Conservation (phyloP, 1,284 basidiomycete genomes). For the Trametes pubescens region DNA sequence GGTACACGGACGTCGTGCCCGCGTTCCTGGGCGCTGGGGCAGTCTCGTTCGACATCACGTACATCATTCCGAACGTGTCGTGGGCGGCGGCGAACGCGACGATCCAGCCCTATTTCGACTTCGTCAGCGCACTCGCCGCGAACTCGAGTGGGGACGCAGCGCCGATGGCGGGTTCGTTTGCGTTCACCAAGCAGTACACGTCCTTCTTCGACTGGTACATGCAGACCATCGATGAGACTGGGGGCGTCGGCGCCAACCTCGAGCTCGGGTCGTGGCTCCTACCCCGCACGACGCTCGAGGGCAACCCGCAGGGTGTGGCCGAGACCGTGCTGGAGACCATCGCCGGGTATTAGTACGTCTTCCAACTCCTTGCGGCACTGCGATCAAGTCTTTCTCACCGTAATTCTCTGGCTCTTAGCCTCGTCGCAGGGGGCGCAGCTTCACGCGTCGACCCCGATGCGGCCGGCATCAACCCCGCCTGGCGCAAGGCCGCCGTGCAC, state of each 20-base stretch:
- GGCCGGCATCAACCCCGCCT: slow-evolving; percentile 52
- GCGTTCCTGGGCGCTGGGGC: slow-evolving; percentile 1
- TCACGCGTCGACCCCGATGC: slow-evolving; percentile 45
- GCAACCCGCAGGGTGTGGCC: slow-evolving; percentile 39
- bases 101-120: slow-evolving; percentile 43
- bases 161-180: slow-evolving; percentile 19
- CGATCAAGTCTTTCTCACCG: too few relatives aligned
- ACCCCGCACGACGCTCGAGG: slow-evolving; percentile 42
- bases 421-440: slow-evolving; percentile 48
- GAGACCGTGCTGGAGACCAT: slow-evolving; percentile 37
- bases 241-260: slow-evolving; percentile 22
- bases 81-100: slow-evolving; percentile 44
- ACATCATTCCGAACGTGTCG: slow-evolving; percentile 41
- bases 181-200: slow-evolving; percentile 27
- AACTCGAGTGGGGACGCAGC: slow-evolving; percentile 27
- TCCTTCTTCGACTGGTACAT: slow-evolving; percentile 43
- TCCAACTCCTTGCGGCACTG: background rate
- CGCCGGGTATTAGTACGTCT: slow-evolving; percentile 27
- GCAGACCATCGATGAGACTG: slow-evolving; percentile 10
- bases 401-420: background rate
- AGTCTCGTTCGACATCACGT: slow-evolving; percentile 30
- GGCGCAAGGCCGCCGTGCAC: slow-evolving; percentile 49
- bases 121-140: slow-evolving; percentile 36
- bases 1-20: slow-evolving; percentile 22
- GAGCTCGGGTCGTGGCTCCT: slow-evolving; percentile 49